Evolutionary conservation across 2,329 filamentous ascomycete species (phyloP).

Genomic region (Diplocarpon rosae): DNA sequence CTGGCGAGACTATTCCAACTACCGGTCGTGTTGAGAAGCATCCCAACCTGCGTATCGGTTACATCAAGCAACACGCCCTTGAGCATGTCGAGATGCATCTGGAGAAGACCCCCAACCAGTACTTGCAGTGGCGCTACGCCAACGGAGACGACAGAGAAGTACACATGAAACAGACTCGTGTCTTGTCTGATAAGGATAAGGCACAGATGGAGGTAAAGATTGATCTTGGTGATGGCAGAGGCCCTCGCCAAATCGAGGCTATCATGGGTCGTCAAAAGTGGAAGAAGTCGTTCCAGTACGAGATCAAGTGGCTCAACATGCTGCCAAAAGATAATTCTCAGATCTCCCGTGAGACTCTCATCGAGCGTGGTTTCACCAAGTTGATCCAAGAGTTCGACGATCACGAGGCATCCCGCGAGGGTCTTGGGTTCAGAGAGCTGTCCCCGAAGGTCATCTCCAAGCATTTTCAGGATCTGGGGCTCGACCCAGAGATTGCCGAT

Average conservation of each 20-base stretch:
- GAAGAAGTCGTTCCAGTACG: slow-evolving; percentile 99
- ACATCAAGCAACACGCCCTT: slow-evolving; percentile 98
- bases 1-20: slow-evolving; percentile 79
- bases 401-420: slow-evolving; percentile 96
- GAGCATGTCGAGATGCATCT: slow-evolving; percentile 99
- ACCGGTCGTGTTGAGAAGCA: slow-evolving; percentile 91
- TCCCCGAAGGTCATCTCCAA: slow-evolving; percentile 91
- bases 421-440: slow-evolving; percentile 88
- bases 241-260: slow-evolving; percentile 66
- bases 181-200: slow-evolving; percentile 74
- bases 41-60: slow-evolving; percentile 94
- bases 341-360: slow-evolving; percentile 84
- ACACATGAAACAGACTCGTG: slow-evolving; percentile 91
- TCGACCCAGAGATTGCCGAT: slow-evolving; percentile 96
- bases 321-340: slow-evolving; percentile 89
- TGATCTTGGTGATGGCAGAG: slow-evolving; percentile 74
- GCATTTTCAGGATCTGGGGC: slow-evolving; percentile 93
- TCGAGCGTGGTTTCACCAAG: slow-evolving; percentile 81
- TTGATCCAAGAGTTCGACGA: slow-evolving; percentile 97
- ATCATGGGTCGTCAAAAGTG: slow-evolving; percentile 95
- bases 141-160: slow-evolving; percentile 96
- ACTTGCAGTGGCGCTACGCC: slow-evolving; percentile 95
- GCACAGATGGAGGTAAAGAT: slow-evolving; percentile 86
- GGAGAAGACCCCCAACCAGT: slow-evolving; percentile 98
- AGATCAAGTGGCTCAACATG: slow-evolving; percentile 85